phyloP scores from a whole-genome alignment of 176 grass and related monocot genomes.

The Tuctoria greenei region DNA sequence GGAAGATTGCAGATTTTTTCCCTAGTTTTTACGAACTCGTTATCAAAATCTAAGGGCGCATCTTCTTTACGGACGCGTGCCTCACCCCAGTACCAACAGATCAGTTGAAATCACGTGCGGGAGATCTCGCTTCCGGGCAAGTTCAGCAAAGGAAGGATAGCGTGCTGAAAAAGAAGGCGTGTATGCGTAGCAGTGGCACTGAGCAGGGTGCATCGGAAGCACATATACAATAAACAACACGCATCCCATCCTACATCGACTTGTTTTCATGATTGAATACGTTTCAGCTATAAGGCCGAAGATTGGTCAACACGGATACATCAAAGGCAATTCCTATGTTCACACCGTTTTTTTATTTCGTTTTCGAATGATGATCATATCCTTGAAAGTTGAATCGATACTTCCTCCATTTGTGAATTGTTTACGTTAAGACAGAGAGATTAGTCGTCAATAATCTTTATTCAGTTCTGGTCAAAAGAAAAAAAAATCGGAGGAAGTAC shows the following conservation, averaged over 20 bases:
- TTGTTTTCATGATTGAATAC: no score
- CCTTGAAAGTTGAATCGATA: background rate
- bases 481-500: no score
- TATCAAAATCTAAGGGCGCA: no score
- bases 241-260: no score
- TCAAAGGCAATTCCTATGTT: background rate
- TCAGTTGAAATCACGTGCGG: background rate
- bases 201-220: background rate
- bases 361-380: no score
- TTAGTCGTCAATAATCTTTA: no score
- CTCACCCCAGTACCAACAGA: background rate
- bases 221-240: slow-evolving; percentile 9
- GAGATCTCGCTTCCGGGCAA: background rate
- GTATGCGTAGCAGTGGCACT: background rate
- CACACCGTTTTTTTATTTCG: background rate
- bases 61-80: no score
- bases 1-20: background rate
- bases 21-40: no score
- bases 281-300: background rate
- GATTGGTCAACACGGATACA: slow-evolving; percentile 6
- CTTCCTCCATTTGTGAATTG: no score
- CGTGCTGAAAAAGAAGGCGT: background rate
- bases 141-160: slow-evolving; percentile 14
- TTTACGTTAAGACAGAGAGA: no score
- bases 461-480: no score